phyloP scores from a whole-genome alignment of 2,329 filamentous ascomycete species.

The Cryphonectria nitschkei region DNA sequence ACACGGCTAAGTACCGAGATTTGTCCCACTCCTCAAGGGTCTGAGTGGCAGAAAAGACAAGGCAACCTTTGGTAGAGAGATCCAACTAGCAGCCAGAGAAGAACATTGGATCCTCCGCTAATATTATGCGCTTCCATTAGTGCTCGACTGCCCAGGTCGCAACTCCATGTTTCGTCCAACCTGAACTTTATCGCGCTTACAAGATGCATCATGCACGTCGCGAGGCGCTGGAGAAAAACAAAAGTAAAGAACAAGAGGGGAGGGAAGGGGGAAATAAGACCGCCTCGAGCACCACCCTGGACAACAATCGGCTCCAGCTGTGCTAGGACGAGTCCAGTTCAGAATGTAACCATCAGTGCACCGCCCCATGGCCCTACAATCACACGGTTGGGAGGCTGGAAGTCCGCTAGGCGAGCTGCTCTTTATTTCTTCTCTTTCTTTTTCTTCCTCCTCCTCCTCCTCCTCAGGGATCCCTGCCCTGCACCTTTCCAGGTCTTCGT shows the following conservation, averaged over 20 bases:
- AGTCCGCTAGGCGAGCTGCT: slow-evolving; percentile 27
- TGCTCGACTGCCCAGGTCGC: background rate
- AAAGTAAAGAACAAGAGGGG: background rate
- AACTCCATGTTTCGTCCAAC: background rate
- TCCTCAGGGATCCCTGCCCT: slow-evolving; percentile 20
- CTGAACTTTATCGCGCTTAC: background rate
- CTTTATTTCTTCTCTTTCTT: background rate
- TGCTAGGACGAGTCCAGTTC: slow-evolving; percentile 15
- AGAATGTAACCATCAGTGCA: slow-evolving; percentile 17
- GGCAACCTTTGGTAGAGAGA: background rate
- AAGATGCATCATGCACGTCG: background rate
- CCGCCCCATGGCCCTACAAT: slow-evolving; percentile 14
- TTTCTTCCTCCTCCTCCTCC: background rate
- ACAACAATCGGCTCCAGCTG: background rate
- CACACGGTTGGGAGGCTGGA: slow-evolving; percentile 17
- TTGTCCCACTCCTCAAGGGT: slow-evolving; percentile 23
- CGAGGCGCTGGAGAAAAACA: background rate
- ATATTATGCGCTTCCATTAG: background rate
- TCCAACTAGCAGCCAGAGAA: background rate
- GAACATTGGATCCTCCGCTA: background rate
- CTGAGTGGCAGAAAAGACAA: slow-evolving; percentile 8
- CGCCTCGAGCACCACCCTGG: background rate
- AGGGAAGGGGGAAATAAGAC: background rate
- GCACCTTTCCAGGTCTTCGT: slow-evolving; percentile 10
- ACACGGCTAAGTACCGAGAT: slow-evolving; percentile 30